Percentiles rank a stretch among this genome's conserved stretches.
Evolutionary conservation across 1,139 yeast genomes (phyloP).

Genomic region (Diutina catenulata): DNA sequence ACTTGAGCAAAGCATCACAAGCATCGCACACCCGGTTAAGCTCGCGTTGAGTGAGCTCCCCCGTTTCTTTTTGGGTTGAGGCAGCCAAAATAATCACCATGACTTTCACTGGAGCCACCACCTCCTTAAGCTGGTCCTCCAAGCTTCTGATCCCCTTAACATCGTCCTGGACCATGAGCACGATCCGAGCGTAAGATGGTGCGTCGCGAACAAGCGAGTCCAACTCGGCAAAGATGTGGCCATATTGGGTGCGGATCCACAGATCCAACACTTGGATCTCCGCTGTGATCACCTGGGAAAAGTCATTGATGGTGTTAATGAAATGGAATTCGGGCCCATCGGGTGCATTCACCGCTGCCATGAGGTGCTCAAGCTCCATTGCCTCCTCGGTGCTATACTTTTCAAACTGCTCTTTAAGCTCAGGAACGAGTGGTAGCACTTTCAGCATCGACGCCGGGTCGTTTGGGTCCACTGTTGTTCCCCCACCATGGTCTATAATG

Average conservation of each 20-base stretch:
- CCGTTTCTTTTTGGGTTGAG: not conserved
- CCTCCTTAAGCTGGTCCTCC: slow-evolving; percentile 24
- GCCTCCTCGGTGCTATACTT: too few relatives aligned
- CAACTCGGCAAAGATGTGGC: slow-evolving; percentile 60
- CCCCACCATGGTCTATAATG: too few relatives aligned
- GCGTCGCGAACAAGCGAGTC: slow-evolving; percentile 55
- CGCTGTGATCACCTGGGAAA: slow-evolving; percentile 41
- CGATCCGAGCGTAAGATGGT: slow-evolving; percentile 47
- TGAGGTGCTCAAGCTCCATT: too few relatives aligned
- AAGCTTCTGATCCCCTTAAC: slow-evolving; percentile 21
- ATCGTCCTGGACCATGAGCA: slow-evolving; percentile 41
- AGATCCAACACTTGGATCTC: slow-evolving; percentile 43
- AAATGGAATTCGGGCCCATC: not conserved
- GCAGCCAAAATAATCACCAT: slow-evolving; percentile 71
- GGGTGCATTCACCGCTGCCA: slow-evolving; percentile 3
- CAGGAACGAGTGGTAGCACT: too few relatives aligned
- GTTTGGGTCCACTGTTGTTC: too few relatives aligned
- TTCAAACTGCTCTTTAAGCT: too few relatives aligned
- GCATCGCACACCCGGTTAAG: slow-evolving; percentile 23
- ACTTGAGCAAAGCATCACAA: slow-evolving; percentile 34
- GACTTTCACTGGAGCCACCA: slow-evolving; percentile 51
- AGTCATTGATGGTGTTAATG: slow-evolving; percentile 30
- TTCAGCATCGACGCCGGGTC: too few relatives aligned
- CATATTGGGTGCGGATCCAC: slow-evolving; percentile 42
- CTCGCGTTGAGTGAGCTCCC: not conserved